Base-by-base conservation (phyloP, 768 basidiomycete species). In the Tephrocybe sp. region DNA sequence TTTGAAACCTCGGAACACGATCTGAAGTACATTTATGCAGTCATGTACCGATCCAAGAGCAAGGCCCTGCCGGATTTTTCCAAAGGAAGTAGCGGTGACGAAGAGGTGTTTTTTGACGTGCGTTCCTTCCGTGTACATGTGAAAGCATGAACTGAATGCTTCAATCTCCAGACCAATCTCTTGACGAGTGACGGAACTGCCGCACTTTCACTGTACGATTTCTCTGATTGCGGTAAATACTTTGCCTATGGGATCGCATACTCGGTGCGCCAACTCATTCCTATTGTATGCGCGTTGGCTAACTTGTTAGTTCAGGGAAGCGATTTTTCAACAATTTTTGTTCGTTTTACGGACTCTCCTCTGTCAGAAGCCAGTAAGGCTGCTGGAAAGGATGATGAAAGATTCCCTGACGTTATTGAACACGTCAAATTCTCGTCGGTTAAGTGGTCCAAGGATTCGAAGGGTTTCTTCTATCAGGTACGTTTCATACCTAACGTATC, bases 381-480 rank as follows among this genome's bases (percentile, higher is more conserved):
- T 22, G 59, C 63, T n/a, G 70, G 72, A 7, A 73, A 77, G 45
- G 74, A 83, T 56, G 70, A 76, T 16, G 72, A 71, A 32, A 72
- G 83, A 39, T 74, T 90, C 33, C 56, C 72, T 3, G 90, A 92
- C 39, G 84, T 83, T 53, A 67, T 92, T 47, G 77, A 83, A 48
- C 86, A 79, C 61, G 86, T 89, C 55, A 92, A 92, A 64, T 91
- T 89, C 67, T 86, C 85, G 0, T 66, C 72, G 10, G 74, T 91
- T 38, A 71, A 73, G 22, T 92, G 90, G 91, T 83, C 83, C 4
- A 79, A 82, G 49, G 88, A 92, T 66, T 84, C 82, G 48, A 84
- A 82, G 54, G 90, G 91, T 1, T 90, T 92, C 67, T 89, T 92
- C 68, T 93, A 93, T 64, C 89, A 91, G 73, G 75, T 74, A 56